Evolutionary conservation across 495 filamentous ascomycete genomes (phyloP), one percentile per base, ranked within the genome.

Genomic region (Hyaloscypha bicolor): DNA sequence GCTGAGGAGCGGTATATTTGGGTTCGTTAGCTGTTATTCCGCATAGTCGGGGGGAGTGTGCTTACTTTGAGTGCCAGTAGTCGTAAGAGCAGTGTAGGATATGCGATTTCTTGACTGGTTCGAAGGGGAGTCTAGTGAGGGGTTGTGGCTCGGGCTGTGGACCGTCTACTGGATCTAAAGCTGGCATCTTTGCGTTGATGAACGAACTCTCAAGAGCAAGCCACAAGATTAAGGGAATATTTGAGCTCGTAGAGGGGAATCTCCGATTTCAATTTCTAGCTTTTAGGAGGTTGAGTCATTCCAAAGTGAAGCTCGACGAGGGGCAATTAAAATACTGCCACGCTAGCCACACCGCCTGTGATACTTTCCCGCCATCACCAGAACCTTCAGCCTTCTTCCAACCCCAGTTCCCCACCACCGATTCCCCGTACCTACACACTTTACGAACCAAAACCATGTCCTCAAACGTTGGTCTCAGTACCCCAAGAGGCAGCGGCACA

Each of bases 381-480:
- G 63, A 58, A 65, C 31, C 39, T 21, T 58, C 48, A 11, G 39
- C 66, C 22, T 31, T 21, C 56, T 31, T 35, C 35, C 56, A 59
- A 25, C 30, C 22, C 55, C 12, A 29, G 21, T 19, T 21, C 48
- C 30, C 48, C 11, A 52, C 25, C n/a, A 60, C 6, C 29, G 9
- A 3, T 51, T 25, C 29, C 30, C 29, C n/a, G 21, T 2, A 48
- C 32, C 16, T 25, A 1, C 31, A 52, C 35, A 33, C 25, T 9
- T 19, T 39, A 14, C n/a, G 14, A 30, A 11, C 6, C 53, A 30
- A 25, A 11, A 66, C 19, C 61, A 99, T 98, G 95, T 94, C 94
- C 64, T 93, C 93, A 67, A 99, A 99, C 83, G 96, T 99, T 79
- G 96, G 96, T 68, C 93, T 99, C 74, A 84, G 91, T 61, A 99